phyloP scores from a whole-genome alignment of 306 rosid species.

The Dryas alaskensis region DNA sequence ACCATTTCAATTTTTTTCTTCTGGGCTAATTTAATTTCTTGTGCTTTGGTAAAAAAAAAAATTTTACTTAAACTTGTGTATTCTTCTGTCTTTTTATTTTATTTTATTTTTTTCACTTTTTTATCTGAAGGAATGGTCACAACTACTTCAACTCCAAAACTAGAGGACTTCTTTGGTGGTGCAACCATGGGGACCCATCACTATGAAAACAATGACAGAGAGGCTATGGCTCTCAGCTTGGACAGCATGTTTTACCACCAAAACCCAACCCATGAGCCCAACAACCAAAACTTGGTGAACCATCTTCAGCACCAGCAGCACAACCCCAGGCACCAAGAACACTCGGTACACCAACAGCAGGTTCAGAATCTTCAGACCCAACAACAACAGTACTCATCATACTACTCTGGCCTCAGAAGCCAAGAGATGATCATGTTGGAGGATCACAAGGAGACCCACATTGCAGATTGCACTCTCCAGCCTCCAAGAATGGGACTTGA shows the following conservation, averaged over 20 bases:
- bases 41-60: neutral
- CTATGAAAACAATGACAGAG: conserved; percentile 56
- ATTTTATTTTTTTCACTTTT: conserved; percentile 10
- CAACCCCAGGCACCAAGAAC: neutral
- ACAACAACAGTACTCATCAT: conserved; percentile 32
- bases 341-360: too few relatives aligned
- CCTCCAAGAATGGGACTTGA: conserved; percentile 31
- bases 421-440: conserved; percentile 43
- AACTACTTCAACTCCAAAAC: conserved; percentile 66
- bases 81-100: conserved; percentile 13
- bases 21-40: neutral
- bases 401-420: conserved; percentile 35
- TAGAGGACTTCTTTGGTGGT: conserved; percentile 79
- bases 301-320: conserved; percentile 36
- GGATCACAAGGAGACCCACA: conserved; percentile 36
- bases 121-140: conserved; percentile 48
- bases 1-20: conserved; percentile 10
- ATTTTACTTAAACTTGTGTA: neutral
- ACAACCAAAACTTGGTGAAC: conserved; percentile 35
- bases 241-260: conserved; percentile 59
- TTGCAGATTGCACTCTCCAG: conserved; percentile 41
- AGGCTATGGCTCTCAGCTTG: conserved; percentile 65
- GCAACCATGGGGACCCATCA: conserved; percentile 68
- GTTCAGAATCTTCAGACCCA: conserved; percentile 12
- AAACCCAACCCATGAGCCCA: conserved; percentile 36